Conservation (phyloP, 2,329 filamentous ascomycete genomes). For the Verticillium zaregamsianum region DNA sequence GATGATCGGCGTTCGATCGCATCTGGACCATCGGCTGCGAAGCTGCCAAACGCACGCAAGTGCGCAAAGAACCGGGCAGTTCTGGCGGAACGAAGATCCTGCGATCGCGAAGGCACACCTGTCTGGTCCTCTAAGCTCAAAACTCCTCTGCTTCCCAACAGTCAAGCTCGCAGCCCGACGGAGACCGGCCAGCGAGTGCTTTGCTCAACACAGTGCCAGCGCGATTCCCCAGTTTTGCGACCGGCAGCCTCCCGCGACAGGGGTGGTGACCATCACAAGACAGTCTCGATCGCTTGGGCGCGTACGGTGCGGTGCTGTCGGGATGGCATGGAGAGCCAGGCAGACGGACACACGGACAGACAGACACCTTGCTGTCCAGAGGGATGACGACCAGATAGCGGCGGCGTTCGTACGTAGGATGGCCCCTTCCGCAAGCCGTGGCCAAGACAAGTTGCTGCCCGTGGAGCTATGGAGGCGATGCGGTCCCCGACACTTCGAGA, state of each 20-base stretch:
- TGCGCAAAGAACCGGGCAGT: not conserved
- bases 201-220: not conserved
- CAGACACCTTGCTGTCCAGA: not conserved
- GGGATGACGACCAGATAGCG: not conserved
- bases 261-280: not conserved
- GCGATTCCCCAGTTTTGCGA: not conserved
- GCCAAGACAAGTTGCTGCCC: not conserved
- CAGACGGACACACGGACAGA: not conserved
- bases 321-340: not conserved
- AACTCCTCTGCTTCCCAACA: not conserved
- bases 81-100: not conserved
- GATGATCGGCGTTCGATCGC: not conserved
- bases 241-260: not conserved
- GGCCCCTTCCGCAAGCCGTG: not conserved
- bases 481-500: not conserved
- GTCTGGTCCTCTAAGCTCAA: not conserved
- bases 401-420: not conserved
- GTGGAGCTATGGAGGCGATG: not conserved
- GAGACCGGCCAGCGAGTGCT: not conserved
- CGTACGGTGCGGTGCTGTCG: not conserved
- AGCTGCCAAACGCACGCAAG: not conserved
- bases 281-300: not conserved
- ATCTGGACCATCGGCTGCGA: not conserved
- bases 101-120: not conserved
- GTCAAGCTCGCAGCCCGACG: not conserved